Conservation (phyloP, 164 flowering plant species). For the Vitis vinifera region DNA sequence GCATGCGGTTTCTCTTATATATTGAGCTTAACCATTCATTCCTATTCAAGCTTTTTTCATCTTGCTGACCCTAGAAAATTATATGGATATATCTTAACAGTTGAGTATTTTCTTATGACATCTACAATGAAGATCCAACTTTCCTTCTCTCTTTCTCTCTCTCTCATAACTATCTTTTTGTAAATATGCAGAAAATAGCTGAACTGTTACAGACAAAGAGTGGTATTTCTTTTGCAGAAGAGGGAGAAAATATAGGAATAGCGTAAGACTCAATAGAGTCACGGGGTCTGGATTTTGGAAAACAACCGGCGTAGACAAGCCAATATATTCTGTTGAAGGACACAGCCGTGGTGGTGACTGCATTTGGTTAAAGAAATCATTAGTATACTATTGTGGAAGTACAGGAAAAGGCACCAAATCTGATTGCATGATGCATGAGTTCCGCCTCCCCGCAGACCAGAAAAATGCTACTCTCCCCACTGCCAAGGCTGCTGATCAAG, state of each 20-base stretch:
- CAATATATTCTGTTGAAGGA: constrained; percentile 44
- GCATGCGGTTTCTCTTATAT: too few relatives aligned
- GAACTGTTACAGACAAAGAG: constrained; percentile 59
- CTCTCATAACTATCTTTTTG: background rate
- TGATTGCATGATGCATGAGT: constrained; percentile 99
- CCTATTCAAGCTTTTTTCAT: too few relatives aligned
- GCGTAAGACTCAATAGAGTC: constrained; percentile 89
- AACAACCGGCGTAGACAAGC: constrained; percentile 90
- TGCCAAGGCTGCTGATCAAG: constrained; percentile 27
- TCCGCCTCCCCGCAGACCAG: constrained; percentile 58
- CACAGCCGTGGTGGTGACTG: constrained; percentile 24
- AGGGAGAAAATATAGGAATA: constrained; percentile 90
- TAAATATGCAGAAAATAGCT: constrained; percentile 26
- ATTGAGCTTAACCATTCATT: too few relatives aligned
- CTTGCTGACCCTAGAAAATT: too few relatives aligned
- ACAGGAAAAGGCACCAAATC: constrained; percentile 97
- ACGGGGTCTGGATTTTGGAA: constrained; percentile 98
- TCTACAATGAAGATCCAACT: background rate
- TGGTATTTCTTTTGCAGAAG: constrained; percentile 86
- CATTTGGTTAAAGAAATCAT: constrained; percentile 87
- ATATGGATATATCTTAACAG: too few relatives aligned
- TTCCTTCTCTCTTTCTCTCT: background rate
- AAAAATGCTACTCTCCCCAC: constrained; percentile 12
- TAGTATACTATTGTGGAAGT: constrained; percentile 84
- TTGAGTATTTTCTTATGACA: too few relatives aligned